Base-by-base conservation (phyloP, 352 stramenopile genomes). In the Phytophthora pinifolia region DNA sequence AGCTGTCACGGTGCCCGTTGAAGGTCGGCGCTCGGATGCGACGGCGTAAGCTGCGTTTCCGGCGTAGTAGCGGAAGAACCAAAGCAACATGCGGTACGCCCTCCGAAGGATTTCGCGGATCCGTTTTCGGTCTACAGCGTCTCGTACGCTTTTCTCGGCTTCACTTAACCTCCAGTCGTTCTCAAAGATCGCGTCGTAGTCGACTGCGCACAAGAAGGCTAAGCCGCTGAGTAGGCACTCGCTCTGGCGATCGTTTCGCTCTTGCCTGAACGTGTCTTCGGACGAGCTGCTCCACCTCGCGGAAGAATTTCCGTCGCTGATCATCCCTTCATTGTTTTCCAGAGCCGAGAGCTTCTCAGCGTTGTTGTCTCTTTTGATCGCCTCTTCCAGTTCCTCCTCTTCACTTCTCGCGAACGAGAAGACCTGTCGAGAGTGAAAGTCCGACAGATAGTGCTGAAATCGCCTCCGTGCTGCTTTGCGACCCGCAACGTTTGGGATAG, bases 51-150 rank as follows among this genome's bases (percentile, higher is more conserved):
- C 46, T 17, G 33, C 46, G 25, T 67, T 67, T 15, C 60, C 79
- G 10, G 76, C 72, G 46, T 82, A 83, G 37, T 71, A 74, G 13
- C 77, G 76, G 62, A 86, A 88, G 58, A 83, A 86, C 57, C 76
- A 76, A 13, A 88, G 56, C 33, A 90, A 25, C 22, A 86, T 72
- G 22, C 80, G 80, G 46, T 87, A 87, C 36, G 55, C 62, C n/a
- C 30, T 62, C 29, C 66, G 59, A 6, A 90, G 34, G 9, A 75
- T 66, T 13, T 29, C 20, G 15, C 70, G 60, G 39, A 88, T 88
- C 22, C 80, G 76, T 25, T 77, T 74, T 15, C 77, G 70, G 62
- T 90, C 80, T 5, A 88, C 80, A 27, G 74, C 80, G 31, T 90
- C 80, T 12, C 69, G 75, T 4, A 90, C 76, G 20, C 72, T 53